Base-by-base conservation (phyloP, 768 basidiomycete species). In the Russula olivacea region DNA sequence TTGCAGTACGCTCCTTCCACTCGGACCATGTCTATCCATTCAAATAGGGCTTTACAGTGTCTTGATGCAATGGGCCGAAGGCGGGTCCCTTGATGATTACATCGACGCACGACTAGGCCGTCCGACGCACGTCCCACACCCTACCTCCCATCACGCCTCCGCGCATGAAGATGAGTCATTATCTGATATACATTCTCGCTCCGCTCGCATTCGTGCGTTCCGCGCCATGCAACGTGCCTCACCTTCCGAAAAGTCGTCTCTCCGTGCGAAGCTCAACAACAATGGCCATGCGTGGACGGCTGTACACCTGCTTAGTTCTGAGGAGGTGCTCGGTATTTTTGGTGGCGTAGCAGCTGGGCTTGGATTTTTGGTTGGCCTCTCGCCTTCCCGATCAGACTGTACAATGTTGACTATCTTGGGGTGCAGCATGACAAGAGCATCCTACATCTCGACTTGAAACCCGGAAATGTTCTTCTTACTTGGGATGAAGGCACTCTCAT, bases 41-140 rank as follows among this genome's bases (percentile, higher is more conserved):
- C 58, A 68, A 59, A 34, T 10, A 5, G 10, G 34, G 8, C 55
- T 21, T 30, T 30, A 36, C 67, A 93, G 91, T 67, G 85, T 93
- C 11, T 76, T 94, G 25, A 94, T 94, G 93, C 90, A 93, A 76
- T 94, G 89, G 89, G 92, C 92, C 0, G 91, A 94, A 78, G 90
- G 87, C 8, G 92, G 92, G 61, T 89, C 87, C 69, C 77, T 91
- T 32, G 92, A 94, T 68, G 91, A 93, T 72, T 86, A 91, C 74
- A 92, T 94, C 65, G 87, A 90, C 68, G 79, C 83, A 15, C 88
- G 91, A 17, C 78, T 88, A 2, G 91, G 91, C 6, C 83, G 84
- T 10, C 74, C 68, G 3, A 63, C 61, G 2, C 63, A 63, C 19
- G 60, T 66, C 10, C 70, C 67, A 21, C 72, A 68, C 51, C 19